A percentile compares a stretch with the other conserved stretches of the same genome.
Evolutionary conservation across 108 stramenopile genomes (phyloP).

Genomic region (Parietichytrium sp.): DNA sequence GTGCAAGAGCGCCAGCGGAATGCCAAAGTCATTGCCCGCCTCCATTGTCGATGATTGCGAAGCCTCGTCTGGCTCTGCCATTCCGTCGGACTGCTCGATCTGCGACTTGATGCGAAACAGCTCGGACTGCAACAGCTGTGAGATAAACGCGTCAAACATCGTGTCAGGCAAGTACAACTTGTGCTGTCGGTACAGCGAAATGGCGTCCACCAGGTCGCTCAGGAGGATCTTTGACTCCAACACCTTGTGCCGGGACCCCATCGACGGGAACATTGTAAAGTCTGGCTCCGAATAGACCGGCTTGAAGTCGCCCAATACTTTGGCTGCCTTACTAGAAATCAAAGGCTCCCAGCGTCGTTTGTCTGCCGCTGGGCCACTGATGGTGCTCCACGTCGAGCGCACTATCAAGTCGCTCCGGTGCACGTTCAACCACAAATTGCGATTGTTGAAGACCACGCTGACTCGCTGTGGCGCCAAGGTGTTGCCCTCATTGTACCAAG

Average conservation of each 20-base stretch:
- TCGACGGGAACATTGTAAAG: not conserved
- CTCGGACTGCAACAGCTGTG: not conserved
- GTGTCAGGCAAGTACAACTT: not conserved
- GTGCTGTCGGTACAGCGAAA: slow-evolving; percentile 21
- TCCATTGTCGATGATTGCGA: no score
- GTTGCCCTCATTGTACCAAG: not conserved
- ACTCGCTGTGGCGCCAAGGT: not conserved
- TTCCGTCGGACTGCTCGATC: no score
- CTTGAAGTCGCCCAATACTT: not conserved
- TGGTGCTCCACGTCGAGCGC: slow-evolving; percentile 1
- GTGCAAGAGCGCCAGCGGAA: not conserved
- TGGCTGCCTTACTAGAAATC: not conserved
- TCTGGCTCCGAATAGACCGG: not conserved
- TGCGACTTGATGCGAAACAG: no score
- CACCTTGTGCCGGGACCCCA: not conserved
- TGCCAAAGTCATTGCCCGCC: not conserved
- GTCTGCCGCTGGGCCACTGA: not conserved
- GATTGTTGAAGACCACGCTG: not conserved
- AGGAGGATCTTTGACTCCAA: not conserved
- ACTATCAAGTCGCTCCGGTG: not conserved
- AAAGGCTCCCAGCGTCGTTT: not conserved
- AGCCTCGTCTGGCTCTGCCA: no score
- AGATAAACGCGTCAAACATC: not conserved
- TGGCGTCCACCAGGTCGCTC: not conserved
- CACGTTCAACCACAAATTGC: slow-evolving; percentile 17